phyloP scores from a whole-genome alignment of 2,329 filamentous ascomycete species.

The Nigrograna mackinnonii region DNA sequence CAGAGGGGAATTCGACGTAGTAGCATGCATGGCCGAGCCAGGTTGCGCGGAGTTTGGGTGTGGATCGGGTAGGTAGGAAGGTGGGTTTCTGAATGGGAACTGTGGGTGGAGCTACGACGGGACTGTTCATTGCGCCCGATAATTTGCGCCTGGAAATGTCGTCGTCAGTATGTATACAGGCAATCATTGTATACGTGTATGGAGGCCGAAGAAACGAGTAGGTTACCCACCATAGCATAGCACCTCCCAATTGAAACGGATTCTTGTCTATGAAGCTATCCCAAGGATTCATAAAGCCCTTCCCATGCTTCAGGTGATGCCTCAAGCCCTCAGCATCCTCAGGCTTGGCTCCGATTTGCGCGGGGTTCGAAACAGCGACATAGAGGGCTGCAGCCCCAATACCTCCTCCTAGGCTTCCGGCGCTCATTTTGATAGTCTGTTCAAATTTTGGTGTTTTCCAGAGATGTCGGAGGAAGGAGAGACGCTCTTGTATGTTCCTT shows the following conservation, averaged over 20 bases:
- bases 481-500: no score
- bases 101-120: slow-evolving; percentile 67
- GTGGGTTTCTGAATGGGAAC: slow-evolving; percentile 68
- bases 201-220: background rate
- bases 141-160: slow-evolving; percentile 46
- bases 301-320: slow-evolving; percentile 58
- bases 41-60: slow-evolving; percentile 72
- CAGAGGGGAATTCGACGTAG: slow-evolving; percentile 85
- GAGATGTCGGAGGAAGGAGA: no score
- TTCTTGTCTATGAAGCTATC: slow-evolving; percentile 51
- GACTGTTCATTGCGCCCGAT: slow-evolving; percentile 55
- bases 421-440: slow-evolving; percentile 34
- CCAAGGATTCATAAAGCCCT: slow-evolving; percentile 63
- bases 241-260: slow-evolving; percentile 34
- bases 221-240: slow-evolving; percentile 24
- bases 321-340: slow-evolving; percentile 49
- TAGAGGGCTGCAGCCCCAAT: slow-evolving; percentile 36
- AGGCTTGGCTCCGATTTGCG: slow-evolving; percentile 44
- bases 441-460: slow-evolving; percentile 26
- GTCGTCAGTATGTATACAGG: background rate
- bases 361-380: slow-evolving; percentile 46
- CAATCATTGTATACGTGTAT: slow-evolving; percentile 6
- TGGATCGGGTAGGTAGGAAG: slow-evolving; percentile 66
- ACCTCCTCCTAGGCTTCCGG: slow-evolving; percentile 20
- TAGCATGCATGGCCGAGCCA: slow-evolving; percentile 97